phyloP scores from a whole-genome alignment of 345 rosid species.

The Nasturtium officinale region DNA sequence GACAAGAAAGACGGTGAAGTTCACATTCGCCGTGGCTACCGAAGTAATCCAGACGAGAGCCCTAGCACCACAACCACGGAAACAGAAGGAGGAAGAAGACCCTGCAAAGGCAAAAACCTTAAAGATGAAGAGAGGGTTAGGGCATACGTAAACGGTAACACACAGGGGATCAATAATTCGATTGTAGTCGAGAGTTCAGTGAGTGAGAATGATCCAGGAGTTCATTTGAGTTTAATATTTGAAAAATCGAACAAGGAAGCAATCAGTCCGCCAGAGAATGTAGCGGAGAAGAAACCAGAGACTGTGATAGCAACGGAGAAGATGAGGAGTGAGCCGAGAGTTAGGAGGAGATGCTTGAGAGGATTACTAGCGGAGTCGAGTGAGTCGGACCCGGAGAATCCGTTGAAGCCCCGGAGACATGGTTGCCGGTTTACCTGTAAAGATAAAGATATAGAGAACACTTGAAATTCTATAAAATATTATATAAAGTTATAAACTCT shows the following conservation, averaged over 20 bases:
- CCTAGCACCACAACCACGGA: conserved; percentile 58
- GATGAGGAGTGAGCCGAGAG: conserved; percentile 56
- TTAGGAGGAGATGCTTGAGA: conserved; percentile 74
- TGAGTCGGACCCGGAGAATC: conserved; percentile 66
- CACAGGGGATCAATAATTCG: conserved; percentile 73
- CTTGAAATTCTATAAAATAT: not conserved
- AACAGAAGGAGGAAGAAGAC: conserved; percentile 55
- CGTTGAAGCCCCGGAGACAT: conserved; percentile 70
- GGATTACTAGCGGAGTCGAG: conserved; percentile 80
- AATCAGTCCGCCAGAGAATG: conserved; percentile 15
- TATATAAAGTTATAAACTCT: not conserved
- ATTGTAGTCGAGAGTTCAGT: conserved; percentile 61
- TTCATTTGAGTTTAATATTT: conserved; percentile 49
- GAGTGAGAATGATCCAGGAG: conserved; percentile 63
- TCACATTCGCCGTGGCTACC: conserved; percentile 66
- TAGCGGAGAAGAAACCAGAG: conserved; percentile 36
- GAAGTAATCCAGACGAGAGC: conserved; percentile 63
- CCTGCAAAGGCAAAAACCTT: conserved; percentile 32
- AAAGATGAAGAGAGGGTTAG: conserved; percentile 41
- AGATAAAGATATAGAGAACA: conserved; percentile 52
- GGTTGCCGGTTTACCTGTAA: conserved; percentile 63
- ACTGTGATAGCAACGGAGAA: conserved; percentile 51
- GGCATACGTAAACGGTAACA: conserved; percentile 68
- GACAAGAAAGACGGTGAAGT: conserved; percentile 51
- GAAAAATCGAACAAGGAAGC: not conserved